These are phyloP conservation scores for Chaetomiaceae sp. DNA, from an alignment of 2,329 filamentous ascomycete species.

Conservation along the genomic window DNA sequence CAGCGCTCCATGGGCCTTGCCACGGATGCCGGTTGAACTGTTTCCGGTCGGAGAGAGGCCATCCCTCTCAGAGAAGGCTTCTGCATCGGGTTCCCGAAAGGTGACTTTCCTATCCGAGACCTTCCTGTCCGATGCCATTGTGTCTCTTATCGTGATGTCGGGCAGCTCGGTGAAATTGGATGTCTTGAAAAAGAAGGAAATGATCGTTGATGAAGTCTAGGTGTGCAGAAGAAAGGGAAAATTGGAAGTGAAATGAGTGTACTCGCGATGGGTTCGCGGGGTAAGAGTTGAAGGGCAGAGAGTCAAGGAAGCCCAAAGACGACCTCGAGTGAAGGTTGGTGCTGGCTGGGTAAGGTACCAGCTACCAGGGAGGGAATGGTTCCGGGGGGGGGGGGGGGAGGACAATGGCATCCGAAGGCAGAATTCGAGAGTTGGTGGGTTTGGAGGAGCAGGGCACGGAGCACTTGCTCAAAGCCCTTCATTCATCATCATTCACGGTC, in stretches of 20 bases:
- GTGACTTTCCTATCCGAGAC: conserved; percentile 7
- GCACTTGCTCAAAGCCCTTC: no score
- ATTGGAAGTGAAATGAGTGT: not conserved
- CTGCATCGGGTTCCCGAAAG: conserved; percentile 11
- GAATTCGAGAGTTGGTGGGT: not conserved
- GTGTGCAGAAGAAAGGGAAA: not conserved
- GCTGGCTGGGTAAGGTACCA: no score
- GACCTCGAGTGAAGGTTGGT: not conserved
- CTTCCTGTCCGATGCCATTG: conserved; percentile 9
- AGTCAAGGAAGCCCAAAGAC: not conserved
- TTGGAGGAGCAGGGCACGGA: not conserved
- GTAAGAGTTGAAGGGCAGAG: not conserved
- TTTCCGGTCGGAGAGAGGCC: not conserved
- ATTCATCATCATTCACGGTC: no score
- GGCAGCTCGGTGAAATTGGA: not conserved
- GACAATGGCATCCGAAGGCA: not conserved
- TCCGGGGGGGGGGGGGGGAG: no score
- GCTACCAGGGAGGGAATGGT: no score
- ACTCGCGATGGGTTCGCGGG: not conserved
- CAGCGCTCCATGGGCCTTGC: no score
- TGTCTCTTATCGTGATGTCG: not conserved
- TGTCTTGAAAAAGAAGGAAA: not conserved
- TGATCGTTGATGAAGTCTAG: not conserved
- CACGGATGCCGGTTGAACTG: not conserved
- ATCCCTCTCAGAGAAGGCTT: not conserved